phyloP scores from a whole-genome alignment of 768 basidiomycete species.

The Mycena rosella region DNA sequence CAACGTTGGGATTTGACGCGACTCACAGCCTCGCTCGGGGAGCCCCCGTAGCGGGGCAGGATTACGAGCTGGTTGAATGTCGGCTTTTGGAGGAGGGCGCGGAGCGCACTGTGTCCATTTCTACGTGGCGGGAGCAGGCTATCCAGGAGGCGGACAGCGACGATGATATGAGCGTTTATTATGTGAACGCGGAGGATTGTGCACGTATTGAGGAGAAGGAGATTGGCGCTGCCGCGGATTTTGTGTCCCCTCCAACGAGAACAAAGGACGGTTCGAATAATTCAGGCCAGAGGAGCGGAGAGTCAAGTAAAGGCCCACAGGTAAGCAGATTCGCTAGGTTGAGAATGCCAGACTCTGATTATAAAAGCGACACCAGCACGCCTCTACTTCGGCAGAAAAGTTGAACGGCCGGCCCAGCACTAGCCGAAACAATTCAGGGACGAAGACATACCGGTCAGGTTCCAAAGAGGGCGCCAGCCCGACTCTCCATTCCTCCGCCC shows the following conservation, averaged over 20 bases:
- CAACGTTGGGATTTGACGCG: too few species aligned
- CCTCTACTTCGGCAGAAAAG: background rate
- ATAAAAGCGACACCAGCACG: background rate
- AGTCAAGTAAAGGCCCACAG: conserved; percentile 5
- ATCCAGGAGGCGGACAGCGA: conserved; percentile 53
- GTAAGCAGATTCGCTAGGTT: background rate
- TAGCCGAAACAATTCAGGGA: background rate
- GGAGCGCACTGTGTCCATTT: conserved; percentile 66
- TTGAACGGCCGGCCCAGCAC: background rate
- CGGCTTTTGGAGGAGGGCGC: conserved; percentile 62
- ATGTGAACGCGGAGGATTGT: conserved; percentile 54
- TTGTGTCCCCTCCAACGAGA: background rate
- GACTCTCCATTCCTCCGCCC: conserved; percentile 12
- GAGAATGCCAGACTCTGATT: background rate
- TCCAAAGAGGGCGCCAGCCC: conserved; percentile 1
- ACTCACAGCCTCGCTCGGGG: background rate
- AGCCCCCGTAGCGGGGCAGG: conserved; percentile 50
- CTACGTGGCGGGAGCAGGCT: conserved; percentile 68
- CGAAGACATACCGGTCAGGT: conserved; percentile 4
- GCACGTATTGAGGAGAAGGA: background rate
- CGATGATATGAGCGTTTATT: conserved; percentile 62
- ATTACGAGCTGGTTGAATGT: conserved; percentile 58
- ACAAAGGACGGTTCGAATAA: conserved; percentile 4
- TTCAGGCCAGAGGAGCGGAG: background rate
- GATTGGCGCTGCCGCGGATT: background rate